Conservation (phyloP, 2,329 filamentous ascomycete genomes). For the Talaromyces sp. region DNA sequence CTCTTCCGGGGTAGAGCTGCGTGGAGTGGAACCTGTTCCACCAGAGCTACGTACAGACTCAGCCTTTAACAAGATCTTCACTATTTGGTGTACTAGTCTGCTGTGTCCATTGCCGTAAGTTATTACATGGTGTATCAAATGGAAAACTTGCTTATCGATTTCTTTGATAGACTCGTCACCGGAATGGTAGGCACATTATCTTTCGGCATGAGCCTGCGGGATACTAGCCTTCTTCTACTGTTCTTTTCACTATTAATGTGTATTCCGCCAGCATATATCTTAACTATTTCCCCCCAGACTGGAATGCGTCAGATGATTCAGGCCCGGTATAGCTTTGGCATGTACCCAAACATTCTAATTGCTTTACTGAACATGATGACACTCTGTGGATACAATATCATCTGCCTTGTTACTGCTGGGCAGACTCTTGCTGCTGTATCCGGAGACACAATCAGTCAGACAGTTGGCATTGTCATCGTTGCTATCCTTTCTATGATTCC, state of each 20-base stretch:
- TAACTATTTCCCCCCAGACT: constrained; percentile 61
- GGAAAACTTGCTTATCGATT: not conserved
- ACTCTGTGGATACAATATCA: constrained; percentile 70
- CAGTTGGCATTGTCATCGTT: constrained; percentile 70
- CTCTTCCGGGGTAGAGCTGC: not conserved
- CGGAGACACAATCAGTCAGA: constrained; percentile 60
- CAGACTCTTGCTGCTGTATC: constrained; percentile 75
- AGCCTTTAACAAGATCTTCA: constrained; percentile 74
- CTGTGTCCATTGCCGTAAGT: constrained; percentile 33
- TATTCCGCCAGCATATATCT: not conserved
- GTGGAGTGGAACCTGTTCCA: constrained; percentile 1
- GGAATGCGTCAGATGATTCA: constrained; percentile 77
- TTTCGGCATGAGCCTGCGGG: constrained; percentile 68
- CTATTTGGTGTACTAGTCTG: constrained; percentile 72
- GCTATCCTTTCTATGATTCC: constrained; percentile 64
- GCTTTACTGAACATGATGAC: constrained; percentile 70
- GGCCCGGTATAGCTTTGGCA: constrained; percentile 70
- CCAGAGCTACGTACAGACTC: not conserved
- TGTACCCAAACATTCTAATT: constrained; percentile 41
- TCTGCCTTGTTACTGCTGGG: constrained; percentile 76
- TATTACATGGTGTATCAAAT: not conserved
- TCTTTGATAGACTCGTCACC: not conserved
- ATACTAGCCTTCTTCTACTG: constrained; percentile 67
- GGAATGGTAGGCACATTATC: constrained; percentile 52
- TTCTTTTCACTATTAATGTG: constrained; percentile 59